Base-by-base conservation (phyloP, 2,329 filamentous ascomycete species). In the Niveomyces coronatus region DNA sequence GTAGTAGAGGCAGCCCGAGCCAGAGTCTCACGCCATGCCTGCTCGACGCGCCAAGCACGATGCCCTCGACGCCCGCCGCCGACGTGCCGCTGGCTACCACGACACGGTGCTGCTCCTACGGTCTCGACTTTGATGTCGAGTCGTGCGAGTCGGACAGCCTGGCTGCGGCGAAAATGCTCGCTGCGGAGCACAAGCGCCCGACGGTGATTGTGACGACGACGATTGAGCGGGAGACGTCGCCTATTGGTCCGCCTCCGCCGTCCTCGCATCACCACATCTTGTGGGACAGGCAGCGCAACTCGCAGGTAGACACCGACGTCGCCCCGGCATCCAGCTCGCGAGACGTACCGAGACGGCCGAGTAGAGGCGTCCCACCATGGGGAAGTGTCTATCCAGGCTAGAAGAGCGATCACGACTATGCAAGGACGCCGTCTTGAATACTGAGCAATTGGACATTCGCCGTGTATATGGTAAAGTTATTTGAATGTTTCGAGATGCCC, bases 81-180 rank as follows among this genome's bases (percentile, higher is more conserved):
- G 53, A 58, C 16, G 39, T 49, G 14, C 50, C 51, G 7, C 52
- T 56, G 23, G 44, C 51, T 4, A 33, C 47, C 23, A 46, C 45
- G 6, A 41, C 41, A 17, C 44, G 40, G 16, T 46, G 45, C 18
- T 39, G 37, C 20, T 50, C 45, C 7, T 40, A 38, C 17, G 40
- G 34, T 5, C 40, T 40, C 19, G 50, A 55, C 16, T 40, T 47
- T 32, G 44, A 42, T 20, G 37, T 38, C 33, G 32, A 35, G 26
- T 31, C 37, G 15, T 40, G 22, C 28, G 39, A 40, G 22, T 40
- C 32, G 20, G 14, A 18, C 17, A 40, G 37, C 30, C 28, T 31
- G 18, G 19, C 38, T 18, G 28, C 39, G 14, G 27, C 28, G 20
- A 40, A 40, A 17, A 20, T 35, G 28, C 32, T 35, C 9, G 24